Conservation (phyloP, 2,329 filamentous ascomycete genomes). For the Diaporthe sp. region DNA sequence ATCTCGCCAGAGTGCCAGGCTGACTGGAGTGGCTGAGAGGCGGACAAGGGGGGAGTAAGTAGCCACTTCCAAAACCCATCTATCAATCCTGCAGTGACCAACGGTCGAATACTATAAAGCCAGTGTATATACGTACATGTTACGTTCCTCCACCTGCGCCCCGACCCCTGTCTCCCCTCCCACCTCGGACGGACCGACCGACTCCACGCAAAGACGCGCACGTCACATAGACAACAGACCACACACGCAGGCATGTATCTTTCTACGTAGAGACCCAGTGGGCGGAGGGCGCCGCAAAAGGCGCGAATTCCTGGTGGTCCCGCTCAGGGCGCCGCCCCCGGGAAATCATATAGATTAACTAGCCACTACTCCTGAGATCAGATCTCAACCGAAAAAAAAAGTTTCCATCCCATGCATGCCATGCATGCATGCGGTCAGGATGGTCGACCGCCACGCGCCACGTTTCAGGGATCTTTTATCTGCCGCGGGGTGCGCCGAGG, state of each 20-base stretch:
- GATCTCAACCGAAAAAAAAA: neutral
- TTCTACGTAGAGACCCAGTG: too few relatives aligned
- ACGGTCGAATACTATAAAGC: neutral
- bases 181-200: constrained; percentile 9
- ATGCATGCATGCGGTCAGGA: neutral
- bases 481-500: constrained; percentile 23
- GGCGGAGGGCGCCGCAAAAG: neutral
- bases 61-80: neutral
- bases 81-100: neutral
- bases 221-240: neutral
- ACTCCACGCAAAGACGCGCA: constrained; percentile 15
- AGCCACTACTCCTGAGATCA: neutral
- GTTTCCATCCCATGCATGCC: neutral
- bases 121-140: neutral
- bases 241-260: too few relatives aligned
- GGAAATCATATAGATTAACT: neutral
- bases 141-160: neutral
- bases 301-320: neutral
- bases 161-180: neutral
- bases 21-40: neutral
- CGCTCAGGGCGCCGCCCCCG: neutral
- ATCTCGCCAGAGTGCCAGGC: neutral
- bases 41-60: neutral
- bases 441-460: neutral
- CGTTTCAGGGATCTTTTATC: neutral